Conservation (phyloP, 768 basidiomycete species). For the Lactarius quietus region DNA sequence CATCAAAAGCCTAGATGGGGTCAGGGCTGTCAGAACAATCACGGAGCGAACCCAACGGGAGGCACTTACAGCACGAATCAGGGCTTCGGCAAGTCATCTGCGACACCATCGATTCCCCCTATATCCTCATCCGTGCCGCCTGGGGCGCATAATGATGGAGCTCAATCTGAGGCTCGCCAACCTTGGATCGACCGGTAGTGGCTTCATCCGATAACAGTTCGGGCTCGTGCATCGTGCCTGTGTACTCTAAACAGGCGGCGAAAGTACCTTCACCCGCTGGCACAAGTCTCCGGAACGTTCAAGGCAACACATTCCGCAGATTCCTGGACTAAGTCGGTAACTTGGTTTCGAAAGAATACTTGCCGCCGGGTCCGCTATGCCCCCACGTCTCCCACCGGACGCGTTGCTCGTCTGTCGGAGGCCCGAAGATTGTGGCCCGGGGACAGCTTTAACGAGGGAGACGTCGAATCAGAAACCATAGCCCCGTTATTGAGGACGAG, state of each 20-base stretch:
- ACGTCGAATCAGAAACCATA: conserved; percentile 65
- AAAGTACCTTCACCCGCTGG: conserved; percentile 41
- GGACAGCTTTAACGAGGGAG: conserved; percentile 71
- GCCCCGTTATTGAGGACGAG: conserved; percentile 69
- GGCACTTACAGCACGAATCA: conserved; percentile 63
- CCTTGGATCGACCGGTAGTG: conserved; percentile 62
- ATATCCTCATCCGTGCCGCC: conserved; percentile 53
- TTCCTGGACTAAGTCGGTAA: too few relatives aligned
- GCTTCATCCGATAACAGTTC: conserved; percentile 76
- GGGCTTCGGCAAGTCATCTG: too few relatives aligned
- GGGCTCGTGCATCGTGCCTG: conserved; percentile 79
- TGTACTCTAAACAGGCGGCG: conserved; percentile 81
- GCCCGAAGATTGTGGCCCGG: conserved; percentile 69
- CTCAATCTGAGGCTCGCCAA: conserved; percentile 26
- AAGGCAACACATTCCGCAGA: too few relatives aligned
- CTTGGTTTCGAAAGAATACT: too few relatives aligned
- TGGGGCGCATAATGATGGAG: conserved; percentile 25
- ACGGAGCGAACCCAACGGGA: background rate
- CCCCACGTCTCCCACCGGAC: too few relatives aligned
- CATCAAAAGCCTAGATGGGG: conserved; percentile 27
- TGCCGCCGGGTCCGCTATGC: too few relatives aligned
- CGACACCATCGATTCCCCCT: conserved; percentile 73
- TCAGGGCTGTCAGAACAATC: conserved; percentile 34
- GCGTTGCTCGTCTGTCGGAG: conserved; percentile 45
- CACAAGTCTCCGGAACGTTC: conserved; percentile 40